Evolutionary conservation across 495 filamentous ascomycete species (phyloP), one percentile per base, ranked within the genome.

Genomic region (Rhypophila decipiens): DNA sequence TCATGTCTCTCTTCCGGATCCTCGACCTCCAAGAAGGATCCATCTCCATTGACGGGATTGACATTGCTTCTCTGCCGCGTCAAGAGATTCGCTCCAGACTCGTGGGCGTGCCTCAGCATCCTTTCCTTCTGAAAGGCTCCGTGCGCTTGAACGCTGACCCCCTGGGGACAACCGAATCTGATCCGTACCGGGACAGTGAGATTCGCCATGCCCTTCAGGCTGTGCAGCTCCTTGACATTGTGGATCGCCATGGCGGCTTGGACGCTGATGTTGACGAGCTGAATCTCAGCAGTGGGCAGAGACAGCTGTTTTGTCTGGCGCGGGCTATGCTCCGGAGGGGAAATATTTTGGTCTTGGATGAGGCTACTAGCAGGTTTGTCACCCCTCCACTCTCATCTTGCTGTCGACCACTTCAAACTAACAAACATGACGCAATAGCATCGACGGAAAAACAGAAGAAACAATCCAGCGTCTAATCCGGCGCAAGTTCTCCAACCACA

Each of bases 291-390:
- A 41, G 34, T 35, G 83, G 83, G 1, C 80, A 86, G 53, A 66
- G 65, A 21, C 83, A 85, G 58, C 65, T 86, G 17, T 72, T 85
- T 49, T 77, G 77, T 53, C 69, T 86, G 13, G 79, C 78, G 2
- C 69, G 80, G 3, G 82, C 78, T 1, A 61, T 85, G 11, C 64
- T 86, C 29, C 62, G 72, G 1, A 50, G 48, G 0, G 44, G 61
- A 20, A 60, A 17, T 4, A 56, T 65, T 19, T 36, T 65, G 5
- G 45, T 65, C 12, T 23, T 65, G 24, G 61, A 65, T 38, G 61
- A 65, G 37, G 58, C 59, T 3, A 65, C 56, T 0, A 65, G 60
- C 52, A 58, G 55, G 52, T 58, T 31, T 21, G 33, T 27, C 8
- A 10, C 31, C 13, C 17, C 21, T 24, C 27, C 13, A 10, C 23